A percentile compares a stretch with the other conserved stretches of the same genome.
Evolutionary conservation across 73 alveolate species (phyloP).

Genomic region (Paramecium tetraurelia): DNA sequence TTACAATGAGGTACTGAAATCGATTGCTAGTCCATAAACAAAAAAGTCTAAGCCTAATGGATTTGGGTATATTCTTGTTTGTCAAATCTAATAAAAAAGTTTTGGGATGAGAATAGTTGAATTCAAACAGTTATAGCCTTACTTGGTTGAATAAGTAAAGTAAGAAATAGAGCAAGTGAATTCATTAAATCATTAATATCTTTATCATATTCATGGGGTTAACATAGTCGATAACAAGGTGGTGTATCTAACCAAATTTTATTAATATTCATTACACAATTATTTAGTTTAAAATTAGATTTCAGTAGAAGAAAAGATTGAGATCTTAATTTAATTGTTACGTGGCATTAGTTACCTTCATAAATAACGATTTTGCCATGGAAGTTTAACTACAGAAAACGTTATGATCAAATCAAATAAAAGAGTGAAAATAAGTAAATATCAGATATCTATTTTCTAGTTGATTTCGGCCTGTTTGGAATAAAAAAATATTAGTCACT

Average conservation of each 20-base stretch:
- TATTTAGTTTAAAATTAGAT: not conserved
- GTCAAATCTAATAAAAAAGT: not conserved
- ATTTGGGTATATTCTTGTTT: not conserved
- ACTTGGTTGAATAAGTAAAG: not conserved
- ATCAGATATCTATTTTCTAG: not conserved
- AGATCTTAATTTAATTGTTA: not conserved
- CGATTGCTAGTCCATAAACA: not conserved
- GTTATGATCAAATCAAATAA: not conserved
- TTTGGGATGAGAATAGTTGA: not conserved
- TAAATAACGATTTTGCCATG: not conserved
- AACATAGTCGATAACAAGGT: not conserved
- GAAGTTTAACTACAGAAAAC: not conserved
- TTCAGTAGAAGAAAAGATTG: not conserved
- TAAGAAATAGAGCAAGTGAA: not conserved
- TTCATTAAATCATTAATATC: not conserved
- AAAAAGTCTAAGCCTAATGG: not conserved
- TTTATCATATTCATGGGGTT: not conserved
- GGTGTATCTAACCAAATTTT: not conserved
- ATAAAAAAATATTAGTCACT: not conserved
- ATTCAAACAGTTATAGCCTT: not conserved
- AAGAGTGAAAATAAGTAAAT: not conserved
- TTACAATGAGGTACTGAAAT: not conserved
- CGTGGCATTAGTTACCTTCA: not conserved
- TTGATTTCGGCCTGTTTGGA: slow-evolving; percentile 13
- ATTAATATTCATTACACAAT: not conserved